Conservation (phyloP, 202 grass and related monocot species). For the Musa balbisiana region DNA sequence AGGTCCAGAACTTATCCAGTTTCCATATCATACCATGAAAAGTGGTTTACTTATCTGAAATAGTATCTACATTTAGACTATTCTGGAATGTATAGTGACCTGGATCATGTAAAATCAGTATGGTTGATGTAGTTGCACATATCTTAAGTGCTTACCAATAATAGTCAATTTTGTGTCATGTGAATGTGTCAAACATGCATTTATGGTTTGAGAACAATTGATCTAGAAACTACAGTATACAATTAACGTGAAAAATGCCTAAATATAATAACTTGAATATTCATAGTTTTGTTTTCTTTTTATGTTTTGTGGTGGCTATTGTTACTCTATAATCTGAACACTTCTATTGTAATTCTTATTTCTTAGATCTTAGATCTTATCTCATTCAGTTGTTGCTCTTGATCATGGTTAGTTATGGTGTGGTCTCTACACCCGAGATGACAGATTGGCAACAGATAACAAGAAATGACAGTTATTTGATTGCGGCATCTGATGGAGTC, state of each 20-base stretch:
- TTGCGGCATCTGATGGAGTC: constrained; percentile 74
- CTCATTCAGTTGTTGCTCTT: constrained; percentile 21
- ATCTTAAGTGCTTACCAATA: neutral
- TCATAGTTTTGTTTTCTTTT: neutral
- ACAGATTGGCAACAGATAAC: constrained; percentile 69
- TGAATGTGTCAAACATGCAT: neutral
- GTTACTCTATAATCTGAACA: neutral
- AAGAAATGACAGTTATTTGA: constrained; percentile 76
- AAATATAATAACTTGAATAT: neutral
- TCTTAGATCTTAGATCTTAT: constrained; percentile 15
- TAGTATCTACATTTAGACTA: neutral
- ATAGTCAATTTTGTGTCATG: neutral
- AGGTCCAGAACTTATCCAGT: neutral
- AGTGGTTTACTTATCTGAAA: neutral
- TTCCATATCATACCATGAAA: neutral
- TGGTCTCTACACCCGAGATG: constrained; percentile 83
- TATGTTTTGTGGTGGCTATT: neutral
- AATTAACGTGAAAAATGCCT: neutral
- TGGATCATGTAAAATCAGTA: neutral
- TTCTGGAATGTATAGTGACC: neutral
- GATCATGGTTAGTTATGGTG: constrained; percentile 57
- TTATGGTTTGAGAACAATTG: neutral
- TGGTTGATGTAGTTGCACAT: neutral
- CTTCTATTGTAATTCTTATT: neutral
- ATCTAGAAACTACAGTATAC: neutral